Evolutionary conservation across 768 basidiomycete genomes (phyloP), one percentile per base, ranked within the genome.

Genomic region (Amanita polypyramis): DNA sequence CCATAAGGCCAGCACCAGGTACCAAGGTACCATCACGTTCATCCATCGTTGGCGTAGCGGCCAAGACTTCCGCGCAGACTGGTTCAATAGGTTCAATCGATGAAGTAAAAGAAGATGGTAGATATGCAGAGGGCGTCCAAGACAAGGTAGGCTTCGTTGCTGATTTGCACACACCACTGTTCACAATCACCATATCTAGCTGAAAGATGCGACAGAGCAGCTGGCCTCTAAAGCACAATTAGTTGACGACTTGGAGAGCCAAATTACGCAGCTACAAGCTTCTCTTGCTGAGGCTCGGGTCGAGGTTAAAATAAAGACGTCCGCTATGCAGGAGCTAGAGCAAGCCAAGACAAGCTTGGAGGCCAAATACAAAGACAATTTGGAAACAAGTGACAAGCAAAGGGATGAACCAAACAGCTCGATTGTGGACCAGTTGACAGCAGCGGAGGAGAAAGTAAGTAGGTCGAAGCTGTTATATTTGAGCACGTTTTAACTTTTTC

Each of bases 1-100:
- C 71, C 8, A 29, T 65, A 67, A 49, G 77, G 65, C 56, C 39
- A 50, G 75, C 32, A 48, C n/a, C 74, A 21, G 33, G 23, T 21
- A 59, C 64, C 23, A 55, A 67, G 29, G 50, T 56, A 4, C 51
- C 58, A 40, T 29, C 58, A 21, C 54, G 63, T 30, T 60, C 65
- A 19, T 58, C 62, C 15, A 54, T 61, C 47, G 57, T 69, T 21
- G 52, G 69, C 12, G 55, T 65, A 37, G 56, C 67, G 23, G 55
- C 68, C 7, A 75, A 68, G 47, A 52, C 76, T 35, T 61, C 74
- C 47, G 70, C 76, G 14, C 62, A 75, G 23, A 56, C 76, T 33
- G 66, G 70, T 20, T 88, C 86, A 11, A 79, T 88, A 41, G 74
- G 82, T n/a, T 86, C 86, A 7, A 79, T 88, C 50, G 74, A 72